Conservation (phyloP, 2,329 filamentous ascomycete genomes). For the Aspergillus sp. region DNA sequence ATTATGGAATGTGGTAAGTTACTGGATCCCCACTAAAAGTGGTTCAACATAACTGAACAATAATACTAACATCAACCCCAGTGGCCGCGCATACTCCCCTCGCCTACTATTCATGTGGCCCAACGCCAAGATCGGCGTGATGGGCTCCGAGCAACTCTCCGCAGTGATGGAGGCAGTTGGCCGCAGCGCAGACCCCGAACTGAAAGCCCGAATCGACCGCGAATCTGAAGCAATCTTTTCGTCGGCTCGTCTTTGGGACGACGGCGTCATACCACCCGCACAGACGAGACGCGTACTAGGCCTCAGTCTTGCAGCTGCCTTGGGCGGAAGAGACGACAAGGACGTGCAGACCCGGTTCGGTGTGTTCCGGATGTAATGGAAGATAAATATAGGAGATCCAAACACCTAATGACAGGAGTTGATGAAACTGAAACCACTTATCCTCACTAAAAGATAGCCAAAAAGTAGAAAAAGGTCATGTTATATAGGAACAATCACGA, state of each 20-base stretch:
- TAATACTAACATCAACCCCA: slow-evolving; percentile 17
- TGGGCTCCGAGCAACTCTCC: slow-evolving; percentile 89
- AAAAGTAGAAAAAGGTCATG: too few relatives aligned
- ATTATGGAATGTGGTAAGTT: slow-evolving; percentile 88
- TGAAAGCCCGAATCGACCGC: slow-evolving; percentile 78
- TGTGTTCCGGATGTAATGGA: slow-evolving; percentile 71
- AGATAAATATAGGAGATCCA: too few relatives aligned
- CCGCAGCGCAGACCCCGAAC: slow-evolving; percentile 70
- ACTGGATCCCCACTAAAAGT: background rate
- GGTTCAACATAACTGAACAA: slow-evolving; percentile 1
- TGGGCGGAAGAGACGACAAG: slow-evolving; percentile 60
- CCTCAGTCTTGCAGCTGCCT: slow-evolving; percentile 65
- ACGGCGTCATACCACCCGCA: slow-evolving; percentile 73
- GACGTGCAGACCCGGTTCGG: slow-evolving; percentile 65
- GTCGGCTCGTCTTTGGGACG: slow-evolving; percentile 85
- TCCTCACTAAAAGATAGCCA: too few relatives aligned
- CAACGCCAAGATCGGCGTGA: slow-evolving; percentile 91
- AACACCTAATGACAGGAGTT: too few relatives aligned
- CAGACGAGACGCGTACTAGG: slow-evolving; percentile 71
- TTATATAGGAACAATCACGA: too few relatives aligned
- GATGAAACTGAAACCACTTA: too few relatives aligned
- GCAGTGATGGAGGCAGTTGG: slow-evolving; percentile 95
- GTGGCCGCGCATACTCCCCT: slow-evolving; percentile 86
- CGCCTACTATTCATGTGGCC: slow-evolving; percentile 96
- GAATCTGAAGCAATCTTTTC: slow-evolving; percentile 89